phyloP scores from a whole-genome alignment of 73 alveolate species.

The Paramecium pentaurelia region DNA sequence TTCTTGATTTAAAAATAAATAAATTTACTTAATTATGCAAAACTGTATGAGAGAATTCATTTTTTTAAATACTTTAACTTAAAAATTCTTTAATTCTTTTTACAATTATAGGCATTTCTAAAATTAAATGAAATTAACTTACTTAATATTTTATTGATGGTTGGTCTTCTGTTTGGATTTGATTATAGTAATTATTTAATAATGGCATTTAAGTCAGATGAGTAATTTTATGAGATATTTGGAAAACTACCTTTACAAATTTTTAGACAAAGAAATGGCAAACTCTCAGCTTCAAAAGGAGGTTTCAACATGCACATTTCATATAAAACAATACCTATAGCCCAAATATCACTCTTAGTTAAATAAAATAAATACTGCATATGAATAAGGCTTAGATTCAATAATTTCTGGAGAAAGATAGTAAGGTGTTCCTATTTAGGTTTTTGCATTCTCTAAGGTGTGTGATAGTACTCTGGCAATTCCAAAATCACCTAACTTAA shows the following conservation, averaged over 20 bases:
- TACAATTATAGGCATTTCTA: slow-evolving; percentile 69
- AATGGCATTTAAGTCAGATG: slow-evolving; percentile 67
- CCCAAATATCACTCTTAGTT: slow-evolving; percentile 81
- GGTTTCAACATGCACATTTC: slow-evolving; percentile 85
- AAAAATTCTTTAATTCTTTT: slow-evolving; percentile 76
- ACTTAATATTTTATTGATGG: slow-evolving; percentile 65
- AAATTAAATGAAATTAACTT: neutral
- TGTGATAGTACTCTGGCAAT: slow-evolving; percentile 89
- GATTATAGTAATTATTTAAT: slow-evolving; percentile 65
- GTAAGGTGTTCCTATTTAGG: slow-evolving; percentile 97
- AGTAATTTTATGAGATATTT: slow-evolving; percentile 69
- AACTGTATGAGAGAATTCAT: slow-evolving; percentile 87
- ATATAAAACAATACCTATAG: slow-evolving; percentile 88
- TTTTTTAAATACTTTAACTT: slow-evolving; percentile 65
- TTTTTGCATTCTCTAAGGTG: slow-evolving; percentile 88
- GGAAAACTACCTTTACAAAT: slow-evolving; percentile 78
- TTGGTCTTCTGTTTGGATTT: slow-evolving; percentile 83
- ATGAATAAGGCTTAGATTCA: slow-evolving; percentile 81
- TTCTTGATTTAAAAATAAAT: neutral
- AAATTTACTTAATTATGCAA: slow-evolving; percentile 62
- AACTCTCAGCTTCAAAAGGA: slow-evolving; percentile 83
- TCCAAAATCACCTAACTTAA: slow-evolving; percentile 98
- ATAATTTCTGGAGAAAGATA: slow-evolving; percentile 94
- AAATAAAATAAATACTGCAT: slow-evolving; percentile 62
- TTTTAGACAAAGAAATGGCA: slow-evolving; percentile 80